phyloP scores from a whole-genome alignment of 139 green algal genomes.

The Gonium pectorale region DNA sequence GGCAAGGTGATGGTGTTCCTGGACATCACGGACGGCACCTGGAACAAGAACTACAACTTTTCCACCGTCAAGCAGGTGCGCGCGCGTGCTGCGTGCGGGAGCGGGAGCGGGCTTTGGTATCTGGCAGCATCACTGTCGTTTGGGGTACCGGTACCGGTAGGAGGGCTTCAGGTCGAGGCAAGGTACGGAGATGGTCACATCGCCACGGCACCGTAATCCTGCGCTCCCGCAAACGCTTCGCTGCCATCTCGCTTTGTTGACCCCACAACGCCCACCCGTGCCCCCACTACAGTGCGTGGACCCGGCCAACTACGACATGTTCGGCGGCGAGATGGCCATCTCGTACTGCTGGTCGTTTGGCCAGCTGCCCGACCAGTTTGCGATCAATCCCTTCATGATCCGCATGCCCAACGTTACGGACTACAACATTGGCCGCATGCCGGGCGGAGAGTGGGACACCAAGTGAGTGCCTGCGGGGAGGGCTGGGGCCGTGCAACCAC shows the following conservation, averaged over 20 bases:
- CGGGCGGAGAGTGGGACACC: background rate
- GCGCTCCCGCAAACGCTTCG: too few relatives aligned
- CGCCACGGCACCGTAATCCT: too few relatives aligned
- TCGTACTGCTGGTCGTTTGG: constrained; percentile 44
- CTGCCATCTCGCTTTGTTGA: too few relatives aligned
- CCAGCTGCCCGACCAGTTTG: constrained; percentile 33
- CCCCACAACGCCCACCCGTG: too few relatives aligned
- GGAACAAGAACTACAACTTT: background rate
- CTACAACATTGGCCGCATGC: constrained; percentile 41
- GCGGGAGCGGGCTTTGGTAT: too few relatives aligned
- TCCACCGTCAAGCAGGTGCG: constrained; percentile 36
- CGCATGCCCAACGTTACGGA: constrained; percentile 26
- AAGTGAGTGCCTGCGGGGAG: background rate
- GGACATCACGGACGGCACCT: constrained; percentile 31
- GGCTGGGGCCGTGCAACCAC: too few relatives aligned
- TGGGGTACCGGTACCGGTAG: too few relatives aligned
- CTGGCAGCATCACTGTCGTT: too few relatives aligned
- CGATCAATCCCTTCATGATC: constrained; percentile 6
- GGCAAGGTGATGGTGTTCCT: constrained; percentile 39
- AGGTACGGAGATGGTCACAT: too few relatives aligned
- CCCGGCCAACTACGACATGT: constrained; percentile 42
- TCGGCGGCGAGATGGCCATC: constrained; percentile 39
- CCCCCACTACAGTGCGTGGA: constrained; percentile 44
- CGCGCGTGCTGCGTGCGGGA: too few relatives aligned
- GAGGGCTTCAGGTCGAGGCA: too few relatives aligned